Base-by-base conservation (phyloP, 768 basidiomycete species). In the Pleurotus djamor region DNA sequence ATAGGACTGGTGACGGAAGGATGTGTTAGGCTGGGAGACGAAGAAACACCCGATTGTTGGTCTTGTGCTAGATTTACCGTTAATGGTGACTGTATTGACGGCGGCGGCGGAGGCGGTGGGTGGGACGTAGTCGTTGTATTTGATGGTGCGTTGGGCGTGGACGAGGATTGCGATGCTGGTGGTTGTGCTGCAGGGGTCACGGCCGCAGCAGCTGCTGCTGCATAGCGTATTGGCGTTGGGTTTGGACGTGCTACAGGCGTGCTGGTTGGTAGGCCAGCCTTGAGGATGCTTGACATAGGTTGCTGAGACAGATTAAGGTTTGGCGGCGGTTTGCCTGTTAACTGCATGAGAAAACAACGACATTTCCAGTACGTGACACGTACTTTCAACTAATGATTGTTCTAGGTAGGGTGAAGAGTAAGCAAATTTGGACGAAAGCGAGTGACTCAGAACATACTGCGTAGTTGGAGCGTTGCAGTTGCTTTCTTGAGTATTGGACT, bases 11-110 rank as follows among this genome's bases (percentile, higher is more conserved):
- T 88, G 51, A 88, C 78, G 4, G 92, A 92, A 41, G 84, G 87
- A 72, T 93, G 91, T n/a, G 92, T 93, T 57, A 93, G 74, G 68
- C 91, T 94, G 33, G 92, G 91, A 7, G 92, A 92, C 0, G 89
- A 85, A 10, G 85, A 73, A 35, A 76, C 68, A 35, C 77, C 75
- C 35, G 81, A 75, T 49, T 75, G 71, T 12, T 80, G 78, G 57
- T 78, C 78, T 45, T 75, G 68, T 38, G 74, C 61, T 48, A 71
- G 58, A 41, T 76, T 44, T 48, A 75, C 49, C 21, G 71, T 58
- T 41, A 74, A 65, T 35, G 78, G 48, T 43, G 74, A 64, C 17
- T 82, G 72, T 65, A 79, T 73, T 63, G 80, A 70, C 8, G 79
- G 68, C 50, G 79, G 68, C 55, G 75, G 67, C 8, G 78, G 66